Evolutionary conservation across 306 rosid species (phyloP), one percentile per base, ranked within the genome.

Genomic region (Medicago lupulina): DNA sequence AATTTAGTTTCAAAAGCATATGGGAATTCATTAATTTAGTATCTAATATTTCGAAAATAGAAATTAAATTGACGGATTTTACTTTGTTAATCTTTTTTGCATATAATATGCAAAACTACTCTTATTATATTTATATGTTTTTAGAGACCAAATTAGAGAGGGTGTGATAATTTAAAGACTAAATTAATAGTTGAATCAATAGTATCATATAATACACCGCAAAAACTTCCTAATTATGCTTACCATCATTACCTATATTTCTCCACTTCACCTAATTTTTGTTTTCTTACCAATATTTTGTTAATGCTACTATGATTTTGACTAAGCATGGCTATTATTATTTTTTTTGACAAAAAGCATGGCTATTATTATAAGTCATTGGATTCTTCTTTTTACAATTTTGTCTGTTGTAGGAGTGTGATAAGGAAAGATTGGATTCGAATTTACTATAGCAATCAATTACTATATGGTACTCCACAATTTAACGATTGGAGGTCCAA

Each of bases 221-320:
- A 46, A 65, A 82, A 75, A 66, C 41, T 67, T 75, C 59, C 60
- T 75, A 80, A 68, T 69, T 70, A 81, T 81, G 73, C 67, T 68
- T 74, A 68, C 16, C 76, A 74, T 80, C 50, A 74, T 60, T 69
- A 49, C 65, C 76, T 80, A 80, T 67, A 57, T 74, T 66, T 74
- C 74, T 66, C 83, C 79, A 66, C 75, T 44, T 80, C 59, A 80
- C 55, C 75, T 59, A 46, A 46, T 34, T 67, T 80, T 46, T 73
- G 10, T 44, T 66, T 79, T 58, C 31, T 44, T 47, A 19, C 23
- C 47, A 16, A 62, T 28, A 2, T 40, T 55, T 62, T 34, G 54
- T 31, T 41, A 46, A 44, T 40, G 41, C 7, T 31, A 54, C 38
- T 13, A 58, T 73, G 17, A 74, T 58, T 61, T 73, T 80, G 79